phyloP scores from a whole-genome alignment of 495 filamentous ascomycete species.

The Hyaloscypha hepaticicola region DNA sequence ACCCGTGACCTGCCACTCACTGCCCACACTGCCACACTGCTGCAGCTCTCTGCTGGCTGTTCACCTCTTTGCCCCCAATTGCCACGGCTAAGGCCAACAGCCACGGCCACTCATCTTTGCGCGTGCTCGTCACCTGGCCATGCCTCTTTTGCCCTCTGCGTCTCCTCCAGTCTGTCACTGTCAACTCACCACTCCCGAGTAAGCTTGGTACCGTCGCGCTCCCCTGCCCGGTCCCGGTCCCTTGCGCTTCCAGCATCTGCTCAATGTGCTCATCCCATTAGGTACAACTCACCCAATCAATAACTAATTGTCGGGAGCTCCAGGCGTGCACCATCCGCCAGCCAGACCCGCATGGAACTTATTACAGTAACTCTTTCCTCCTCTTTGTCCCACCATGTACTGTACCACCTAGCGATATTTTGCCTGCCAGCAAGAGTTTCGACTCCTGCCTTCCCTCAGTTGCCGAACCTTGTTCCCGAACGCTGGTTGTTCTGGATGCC shows the following conservation, averaged over 20 bases:
- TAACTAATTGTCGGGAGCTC: constrained; percentile 6
- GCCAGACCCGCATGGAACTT: not conserved
- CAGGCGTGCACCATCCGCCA: constrained; percentile 3
- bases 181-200: constrained; percentile 21
- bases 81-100: too few relatives aligned
- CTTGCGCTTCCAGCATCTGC: constrained; percentile 4
- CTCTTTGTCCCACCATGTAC: constrained; percentile 1
- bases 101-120: not conserved
- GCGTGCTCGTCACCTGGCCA: constrained; percentile 12
- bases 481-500: too few relatives aligned
- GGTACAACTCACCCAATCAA: not conserved
- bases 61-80: not conserved
- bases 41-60: not conserved
- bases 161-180: constrained; percentile 18
- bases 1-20: too few relatives aligned
- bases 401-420: constrained; percentile 2
- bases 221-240: not conserved
- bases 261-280: not conserved
- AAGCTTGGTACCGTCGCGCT: constrained; percentile 8
- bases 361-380: not conserved
- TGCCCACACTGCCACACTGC: not conserved
- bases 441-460: constrained; percentile 1
- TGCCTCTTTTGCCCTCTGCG: not conserved
- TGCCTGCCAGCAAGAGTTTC: constrained; percentile 3
- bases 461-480: not conserved